Base-by-base conservation (phyloP, 179 eudicot species). In the Sideroxylon spinosum region DNA sequence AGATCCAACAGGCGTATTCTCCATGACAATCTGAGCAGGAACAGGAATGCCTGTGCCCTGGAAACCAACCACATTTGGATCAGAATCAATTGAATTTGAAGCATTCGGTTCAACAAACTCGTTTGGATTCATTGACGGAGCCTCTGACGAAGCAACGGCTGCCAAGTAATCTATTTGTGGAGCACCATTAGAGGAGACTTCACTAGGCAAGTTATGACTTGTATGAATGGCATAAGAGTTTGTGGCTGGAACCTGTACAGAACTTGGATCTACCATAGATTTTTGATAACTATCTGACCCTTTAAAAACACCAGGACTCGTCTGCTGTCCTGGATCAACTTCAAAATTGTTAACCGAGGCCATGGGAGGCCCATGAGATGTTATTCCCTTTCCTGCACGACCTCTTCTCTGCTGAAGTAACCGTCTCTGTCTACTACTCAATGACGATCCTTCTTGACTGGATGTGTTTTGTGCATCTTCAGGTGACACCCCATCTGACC, bases 1-100 rank as follows among this genome's bases (percentile, higher is more conserved):
- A 59, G 97, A 96, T 68, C 99, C 99, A 28, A 96, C 99, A 25
- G 93, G 90, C 65, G 95, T 91, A 67, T 89, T 84, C 84, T 96
- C 99, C 79, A 91, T 90, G 55, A 96, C 97, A 83, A 96, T 93
- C 89, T 96, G 99, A 52, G 99, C 99, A 76, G 99, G 99, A 80
- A 91, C 97, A 78, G 93, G 95, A 75, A 85, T 79, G 57, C 87
- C 93, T 71, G 89, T 65, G 71, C 77, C 88, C 74, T 86, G 91
- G 62, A 77, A 75, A 71, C 87, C 82, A 59, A 78, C 78, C 59
- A 78, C 57, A 74, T 82, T 86, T 60, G 84, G 84, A 87, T 92
- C 93, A 76, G 86, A 75, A 75, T 88, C 87, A 75, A 73, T 84
- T 7, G 86, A 72, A 80, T 71, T 78, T 48, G 88, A 71, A 76